A percentile compares a stretch with the other conserved stretches of the same genome.
These are phyloP conservation scores for Thozetella sp. DNA, from an alignment of 495 filamentous ascomycete species.

Conservation along the genomic window DNA sequence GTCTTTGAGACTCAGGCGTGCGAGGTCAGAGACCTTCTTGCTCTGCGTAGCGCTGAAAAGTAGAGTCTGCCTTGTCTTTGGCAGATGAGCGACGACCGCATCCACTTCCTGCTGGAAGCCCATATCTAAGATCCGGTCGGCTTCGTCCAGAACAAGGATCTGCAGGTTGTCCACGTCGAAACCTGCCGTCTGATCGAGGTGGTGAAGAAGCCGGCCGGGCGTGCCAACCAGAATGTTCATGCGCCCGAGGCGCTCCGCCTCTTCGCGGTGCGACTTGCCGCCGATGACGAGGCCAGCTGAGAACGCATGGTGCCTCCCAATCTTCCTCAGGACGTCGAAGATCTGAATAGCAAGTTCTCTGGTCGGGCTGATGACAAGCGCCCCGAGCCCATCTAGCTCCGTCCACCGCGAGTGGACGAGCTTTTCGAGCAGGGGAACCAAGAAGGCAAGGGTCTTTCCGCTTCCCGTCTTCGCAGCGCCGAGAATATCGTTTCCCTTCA, in stretches of 20 bases:
- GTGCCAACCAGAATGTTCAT: constrained; percentile 99
- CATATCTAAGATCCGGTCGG: constrained; percentile 97
- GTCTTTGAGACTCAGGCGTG: constrained; percentile 81
- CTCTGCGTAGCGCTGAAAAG: constrained; percentile 97
- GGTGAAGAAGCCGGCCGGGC: constrained; percentile 91
- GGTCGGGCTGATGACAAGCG: constrained; percentile 91
- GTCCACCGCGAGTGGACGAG: constrained; percentile 92
- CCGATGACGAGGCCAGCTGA: constrained; percentile 94
- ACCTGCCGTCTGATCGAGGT: constrained; percentile 90
- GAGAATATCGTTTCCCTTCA: constrained; percentile 88
- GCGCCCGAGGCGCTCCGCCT: constrained; percentile 79
- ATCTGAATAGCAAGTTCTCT: constrained; percentile 96
- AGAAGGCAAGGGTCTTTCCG: constrained; percentile 94
- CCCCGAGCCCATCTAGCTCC: constrained; percentile 87
- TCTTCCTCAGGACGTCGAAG: constrained; percentile 90
- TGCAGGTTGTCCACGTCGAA: constrained; percentile 90
- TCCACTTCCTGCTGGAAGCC: constrained; percentile 92
- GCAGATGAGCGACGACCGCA: constrained; percentile 91
- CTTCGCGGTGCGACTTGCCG: constrained; percentile 88
- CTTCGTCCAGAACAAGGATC: constrained; percentile 94
- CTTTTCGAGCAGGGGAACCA: constrained; percentile 90
- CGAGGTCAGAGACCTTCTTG: constrained; percentile 89
- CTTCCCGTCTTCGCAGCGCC: constrained; percentile 96
- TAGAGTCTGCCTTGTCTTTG: constrained; percentile 84
- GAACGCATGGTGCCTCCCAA: constrained; percentile 87